phyloP scores from a whole-genome alignment of 2,329 filamentous ascomycete genomes.

The Cytospora leucostoma region DNA sequence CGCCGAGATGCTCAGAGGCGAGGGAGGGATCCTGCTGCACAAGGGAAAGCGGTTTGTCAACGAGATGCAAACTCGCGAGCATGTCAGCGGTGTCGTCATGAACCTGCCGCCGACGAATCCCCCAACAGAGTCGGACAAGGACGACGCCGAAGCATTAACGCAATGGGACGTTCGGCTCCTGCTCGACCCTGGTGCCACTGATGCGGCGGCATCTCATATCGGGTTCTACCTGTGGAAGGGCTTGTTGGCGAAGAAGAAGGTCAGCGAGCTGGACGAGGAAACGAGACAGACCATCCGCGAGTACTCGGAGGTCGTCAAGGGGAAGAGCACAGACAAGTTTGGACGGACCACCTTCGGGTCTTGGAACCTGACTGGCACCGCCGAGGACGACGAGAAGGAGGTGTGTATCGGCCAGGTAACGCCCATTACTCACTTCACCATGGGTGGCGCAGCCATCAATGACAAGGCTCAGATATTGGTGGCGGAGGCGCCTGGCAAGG shows the following conservation, averaged over 20 bases:
- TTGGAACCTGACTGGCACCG: slow-evolving; percentile 51
- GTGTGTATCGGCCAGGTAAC: slow-evolving; percentile 62
- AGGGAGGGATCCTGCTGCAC: slow-evolving; percentile 59
- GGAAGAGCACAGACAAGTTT: slow-evolving; percentile 45
- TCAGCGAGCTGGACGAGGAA: slow-evolving; percentile 48
- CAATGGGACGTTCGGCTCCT: slow-evolving; percentile 63
- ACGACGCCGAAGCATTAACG: slow-evolving; percentile 36
- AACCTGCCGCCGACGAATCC: slow-evolving; percentile 31
- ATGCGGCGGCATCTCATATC: slow-evolving; percentile 55
- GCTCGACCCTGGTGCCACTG: slow-evolving; percentile 59
- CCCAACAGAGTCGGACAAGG: background rate
- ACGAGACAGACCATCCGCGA: slow-evolving; percentile 47
- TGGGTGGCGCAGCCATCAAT: slow-evolving; percentile 64
- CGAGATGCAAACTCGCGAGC: slow-evolving; percentile 61
- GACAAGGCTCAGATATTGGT: slow-evolving; percentile 53
- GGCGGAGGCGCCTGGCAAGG: slow-evolving; percentile 35
- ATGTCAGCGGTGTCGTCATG: slow-evolving; percentile 57
- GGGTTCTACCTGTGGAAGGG: slow-evolving; percentile 67
- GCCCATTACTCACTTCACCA: slow-evolving; percentile 66
- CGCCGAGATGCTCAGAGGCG: slow-evolving; percentile 62
- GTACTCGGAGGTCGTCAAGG: slow-evolving; percentile 50
- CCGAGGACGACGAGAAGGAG: slow-evolving; percentile 51
- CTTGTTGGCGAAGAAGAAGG: slow-evolving; percentile 56
- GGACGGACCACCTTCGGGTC: slow-evolving; percentile 54
- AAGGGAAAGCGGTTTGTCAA: slow-evolving; percentile 59